Base-by-base conservation (phyloP, 2,329 filamentous ascomycete genomes). In the Colletotrichum navitas region DNA sequence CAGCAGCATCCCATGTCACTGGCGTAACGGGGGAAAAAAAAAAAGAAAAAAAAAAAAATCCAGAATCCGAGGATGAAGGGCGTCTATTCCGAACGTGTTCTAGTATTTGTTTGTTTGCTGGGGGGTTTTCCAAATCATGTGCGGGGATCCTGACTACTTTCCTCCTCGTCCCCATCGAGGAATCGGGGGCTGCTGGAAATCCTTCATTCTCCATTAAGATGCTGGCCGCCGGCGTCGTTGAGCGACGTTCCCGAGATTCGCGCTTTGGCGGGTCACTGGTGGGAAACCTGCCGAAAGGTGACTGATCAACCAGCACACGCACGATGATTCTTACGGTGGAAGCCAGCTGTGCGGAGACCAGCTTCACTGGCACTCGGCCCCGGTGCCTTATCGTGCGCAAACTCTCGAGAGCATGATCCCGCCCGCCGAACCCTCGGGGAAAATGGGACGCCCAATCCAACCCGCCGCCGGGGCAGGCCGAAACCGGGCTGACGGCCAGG, bases 31-130 rank as follows among this genome's bases (percentile, higher is more conserved):
- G 2, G 34, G 34, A 10, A 34, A 34, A 34, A 10, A 34, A 34
- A 34, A 10, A 34, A 34, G 7, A 34, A 10, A 10, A 36, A 0
- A 21, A 21, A 21, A 43, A 36, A n/a, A 18, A 36, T 3, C 24
- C 52, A 7, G 26, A 26, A 21, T 52, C 49, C 16, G 49, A 18
- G 49, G 14, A 7, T 14, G 49, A 52, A 52, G 14, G 14, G 18
- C n/a, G 6, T 6, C 59, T 49, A n/a, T 45, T 45, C 43, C 21
- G 6, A 51, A 62, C 29, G 26, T 47, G 41, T 55, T 51, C 45
- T 49, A 52, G 58, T 68, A 29, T 61, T 68, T 67, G 51, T 61
- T 68, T 67, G 47, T 47, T 62, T 58, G 21, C 34, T 41, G 18
- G 34, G 52, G 29, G 32, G 49, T 26, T 49, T 21, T 24, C 32